Evolutionary conservation across 78 protist species (phyloP).

Genomic region (Dictyostelium brefeldianum): DNA sequence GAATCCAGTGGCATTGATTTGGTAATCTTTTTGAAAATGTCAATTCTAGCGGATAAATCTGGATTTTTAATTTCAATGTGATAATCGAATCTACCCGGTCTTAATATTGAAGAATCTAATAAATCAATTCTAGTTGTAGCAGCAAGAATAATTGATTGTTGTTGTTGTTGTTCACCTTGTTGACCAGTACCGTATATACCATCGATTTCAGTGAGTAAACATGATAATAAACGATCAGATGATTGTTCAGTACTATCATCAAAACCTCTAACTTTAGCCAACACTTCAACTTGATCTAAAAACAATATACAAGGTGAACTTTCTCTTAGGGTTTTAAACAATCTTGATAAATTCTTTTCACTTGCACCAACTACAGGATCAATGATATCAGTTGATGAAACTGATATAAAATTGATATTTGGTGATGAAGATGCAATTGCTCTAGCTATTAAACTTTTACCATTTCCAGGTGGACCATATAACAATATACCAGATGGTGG

Average conservation of each 20-base stretch:
- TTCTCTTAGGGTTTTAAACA: slow-evolving; percentile 96
- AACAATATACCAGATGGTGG: slow-evolving; percentile 97
- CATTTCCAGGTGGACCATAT: slow-evolving; percentile 93
- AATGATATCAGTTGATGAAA: slow-evolving; percentile 98
- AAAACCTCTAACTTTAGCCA: slow-evolving; percentile 56
- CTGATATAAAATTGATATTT: slow-evolving; percentile 96
- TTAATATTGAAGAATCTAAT: slow-evolving; percentile 55
- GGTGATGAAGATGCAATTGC: slow-evolving; percentile 95
- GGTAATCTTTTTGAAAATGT: slow-evolving; percentile 44
- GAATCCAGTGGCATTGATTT: slow-evolving; percentile 36
- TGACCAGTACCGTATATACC: neutral
- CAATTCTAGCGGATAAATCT: neutral
- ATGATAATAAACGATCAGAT: slow-evolving; percentile 57
- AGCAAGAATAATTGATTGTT: slow-evolving; percentile 25
- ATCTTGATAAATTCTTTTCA: slow-evolving; percentile 97
- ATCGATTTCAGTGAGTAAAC: slow-evolving; percentile 70
- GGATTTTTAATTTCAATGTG: slow-evolving; percentile 49
- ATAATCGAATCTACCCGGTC: slow-evolving; percentile 79
- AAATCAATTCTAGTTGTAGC: slow-evolving; percentile 71
- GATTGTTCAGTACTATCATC: slow-evolving; percentile 45
- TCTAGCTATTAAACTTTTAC: slow-evolving; percentile 91
- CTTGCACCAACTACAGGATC: slow-evolving; percentile 99
- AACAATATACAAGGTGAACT: slow-evolving; percentile 99
- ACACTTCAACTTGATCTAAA: slow-evolving; percentile 99
- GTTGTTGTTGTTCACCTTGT: neutral